Conservation (phyloP, 768 basidiomycete genomes). For the Suillus luteus region DNA sequence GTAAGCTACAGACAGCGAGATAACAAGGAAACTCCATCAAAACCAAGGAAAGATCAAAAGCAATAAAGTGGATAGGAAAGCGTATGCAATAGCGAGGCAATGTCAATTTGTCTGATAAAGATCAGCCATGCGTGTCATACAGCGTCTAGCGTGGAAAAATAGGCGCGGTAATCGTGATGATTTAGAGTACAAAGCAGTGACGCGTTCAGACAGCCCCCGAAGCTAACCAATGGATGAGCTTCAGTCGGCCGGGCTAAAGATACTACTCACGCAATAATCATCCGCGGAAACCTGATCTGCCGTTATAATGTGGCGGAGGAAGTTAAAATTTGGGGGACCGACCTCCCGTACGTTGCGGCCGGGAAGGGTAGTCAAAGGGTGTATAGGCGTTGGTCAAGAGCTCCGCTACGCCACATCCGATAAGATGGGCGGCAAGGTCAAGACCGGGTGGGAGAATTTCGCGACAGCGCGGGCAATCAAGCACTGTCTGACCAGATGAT, state of each 20-base stretch:
- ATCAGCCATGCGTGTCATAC: not conserved
- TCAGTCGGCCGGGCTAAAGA: not conserved
- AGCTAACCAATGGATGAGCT: not conserved
- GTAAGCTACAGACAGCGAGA: not conserved
- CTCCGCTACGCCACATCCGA: constrained; percentile 18
- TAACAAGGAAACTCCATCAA: not conserved
- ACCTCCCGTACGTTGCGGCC: not conserved
- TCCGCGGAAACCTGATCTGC: constrained; percentile 1
- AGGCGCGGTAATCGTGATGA: not conserved
- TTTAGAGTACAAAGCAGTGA: not conserved
- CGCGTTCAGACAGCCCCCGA: not conserved
- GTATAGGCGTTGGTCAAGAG: constrained; percentile 18
- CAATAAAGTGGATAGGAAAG: not conserved
- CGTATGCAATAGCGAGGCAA: not conserved
- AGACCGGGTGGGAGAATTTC: constrained; percentile 11
- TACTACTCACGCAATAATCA: not conserved
- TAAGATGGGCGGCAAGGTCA: constrained; percentile 16
- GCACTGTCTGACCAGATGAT: not conserved
- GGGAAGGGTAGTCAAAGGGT: constrained; percentile 15
- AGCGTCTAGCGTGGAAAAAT: not conserved
- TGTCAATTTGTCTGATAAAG: not conserved
- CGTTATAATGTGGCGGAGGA: not conserved
- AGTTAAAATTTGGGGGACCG: not conserved
- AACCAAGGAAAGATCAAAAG: not conserved
- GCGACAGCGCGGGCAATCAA: constrained; percentile 21